Conservation (phyloP, 768 basidiomycete species). For the Ramaria sp. region DNA sequence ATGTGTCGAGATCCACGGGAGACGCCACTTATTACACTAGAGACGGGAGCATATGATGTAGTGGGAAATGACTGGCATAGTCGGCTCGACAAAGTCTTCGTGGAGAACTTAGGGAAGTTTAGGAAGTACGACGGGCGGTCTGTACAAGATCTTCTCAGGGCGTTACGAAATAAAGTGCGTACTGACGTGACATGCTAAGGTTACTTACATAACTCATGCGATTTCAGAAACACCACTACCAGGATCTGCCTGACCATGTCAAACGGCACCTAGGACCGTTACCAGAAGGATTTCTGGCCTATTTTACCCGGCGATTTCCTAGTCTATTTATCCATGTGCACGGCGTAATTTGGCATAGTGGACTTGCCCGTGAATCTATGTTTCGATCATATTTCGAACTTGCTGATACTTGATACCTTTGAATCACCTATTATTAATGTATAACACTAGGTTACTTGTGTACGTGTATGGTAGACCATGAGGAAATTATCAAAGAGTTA, state of each 20-base stretch:
- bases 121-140: constrained; percentile 90
- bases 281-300: constrained; percentile 85
- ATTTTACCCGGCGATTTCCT: constrained; percentile 93
- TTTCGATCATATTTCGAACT: constrained; percentile 85
- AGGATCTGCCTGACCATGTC: constrained; percentile 88
- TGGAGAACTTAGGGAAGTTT: constrained; percentile 94
- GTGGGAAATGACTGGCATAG: constrained; percentile 89
- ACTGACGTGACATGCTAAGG: not conserved
- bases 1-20: constrained; percentile 92
- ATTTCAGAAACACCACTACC: constrained; percentile 89
- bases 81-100: constrained; percentile 78
- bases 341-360: constrained; percentile 59
- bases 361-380: constrained; percentile 77
- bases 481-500: too few relatives aligned
- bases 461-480: not conserved
- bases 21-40: constrained; percentile 60
- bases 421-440: not conserved
- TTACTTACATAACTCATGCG: constrained; percentile 9
- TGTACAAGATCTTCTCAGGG: constrained; percentile 86
- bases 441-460: not conserved
- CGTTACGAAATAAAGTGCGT: constrained; percentile 87
- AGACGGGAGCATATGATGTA: constrained; percentile 54
- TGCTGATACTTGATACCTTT: constrained; percentile 24
- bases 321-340: constrained; percentile 87
- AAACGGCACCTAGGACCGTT: constrained; percentile 82